Conservation (phyloP, 23 red algal genomes). For the Gracilaria domingensis region DNA sequence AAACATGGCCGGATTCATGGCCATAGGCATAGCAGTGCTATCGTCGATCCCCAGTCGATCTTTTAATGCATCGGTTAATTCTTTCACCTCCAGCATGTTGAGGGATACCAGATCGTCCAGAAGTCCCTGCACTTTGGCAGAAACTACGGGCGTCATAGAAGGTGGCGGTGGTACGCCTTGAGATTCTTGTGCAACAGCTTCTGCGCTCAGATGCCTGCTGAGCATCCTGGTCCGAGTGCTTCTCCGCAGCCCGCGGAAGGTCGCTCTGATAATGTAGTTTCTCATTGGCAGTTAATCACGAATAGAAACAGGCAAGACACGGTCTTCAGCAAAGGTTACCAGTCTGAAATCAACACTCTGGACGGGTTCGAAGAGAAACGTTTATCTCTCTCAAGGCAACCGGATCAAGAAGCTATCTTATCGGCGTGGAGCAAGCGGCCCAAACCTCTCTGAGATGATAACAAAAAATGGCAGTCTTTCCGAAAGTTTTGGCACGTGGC, state of each 20-base stretch:
- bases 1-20: conserved; percentile 85
- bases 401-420: neutral
- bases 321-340: neutral
- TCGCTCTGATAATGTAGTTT: neutral
- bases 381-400: no score
- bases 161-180: conserved; percentile 27
- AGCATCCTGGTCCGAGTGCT: neutral
- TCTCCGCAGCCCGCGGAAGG: conserved; percentile 8
- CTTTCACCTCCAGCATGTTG: conserved; percentile 96
- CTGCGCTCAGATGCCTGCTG: neutral
- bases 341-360: neutral
- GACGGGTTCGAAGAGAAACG: no score
- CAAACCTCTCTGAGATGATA: neutral
- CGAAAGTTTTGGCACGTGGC: conserved; percentile 5
- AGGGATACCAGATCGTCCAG: conserved; percentile 83
- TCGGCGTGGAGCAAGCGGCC: neutral
- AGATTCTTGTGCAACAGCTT: conserved; percentile 21
- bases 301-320: neutral
- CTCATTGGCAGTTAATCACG: neutral
- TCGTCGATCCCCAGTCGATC: conserved; percentile 89
- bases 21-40: conserved; percentile 69
- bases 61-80: conserved; percentile 88
- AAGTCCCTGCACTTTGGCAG: conserved; percentile 66
- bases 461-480: neutral
- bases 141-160: conserved; percentile 40